Evolutionary conservation across 2,329 filamentous ascomycete genomes (phyloP).

Genomic region (Ramularia endophylla): DNA sequence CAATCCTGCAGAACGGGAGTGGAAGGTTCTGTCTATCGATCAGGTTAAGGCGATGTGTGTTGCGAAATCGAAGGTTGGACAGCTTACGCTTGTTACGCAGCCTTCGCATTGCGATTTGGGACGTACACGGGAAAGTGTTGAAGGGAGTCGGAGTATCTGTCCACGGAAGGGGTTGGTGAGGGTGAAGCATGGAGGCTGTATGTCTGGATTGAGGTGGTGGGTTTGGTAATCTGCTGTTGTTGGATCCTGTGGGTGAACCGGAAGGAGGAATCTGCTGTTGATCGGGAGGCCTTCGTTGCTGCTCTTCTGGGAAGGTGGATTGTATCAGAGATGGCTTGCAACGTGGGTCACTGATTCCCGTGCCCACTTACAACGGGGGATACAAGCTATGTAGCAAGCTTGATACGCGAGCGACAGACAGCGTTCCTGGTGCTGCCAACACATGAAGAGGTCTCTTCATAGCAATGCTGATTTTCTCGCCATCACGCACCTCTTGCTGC

Average conservation of each 20-base stretch:
- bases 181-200: slow-evolving; percentile 4
- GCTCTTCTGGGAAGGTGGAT: too few species aligned
- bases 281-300: too few species aligned
- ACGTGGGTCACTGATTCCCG: too few species aligned
- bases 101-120: slow-evolving; percentile 13
- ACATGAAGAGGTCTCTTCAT: too few species aligned
- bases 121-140: slow-evolving; percentile 11
- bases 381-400: too few species aligned
- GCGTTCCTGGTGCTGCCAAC: too few species aligned
- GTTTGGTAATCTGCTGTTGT: slow-evolving; percentile 19
- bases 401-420: too few species aligned
- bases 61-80: slow-evolving; percentile 8
- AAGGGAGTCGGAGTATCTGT: slow-evolving; percentile 16
- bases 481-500: too few species aligned
- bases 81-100: slow-evolving; percentile 12
- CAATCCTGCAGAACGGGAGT: slow-evolving; percentile 2
- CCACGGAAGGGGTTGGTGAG: slow-evolving; percentile 15
- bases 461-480: too few species aligned
- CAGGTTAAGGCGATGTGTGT: slow-evolving; percentile 9
- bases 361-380: too few species aligned
- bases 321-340: too few species aligned
- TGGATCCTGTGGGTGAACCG: not conserved
- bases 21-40: slow-evolving; percentile 8
- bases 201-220: slow-evolving; percentile 19
- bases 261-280: too few species aligned